Evolutionary conservation across 306 rosid genomes (phyloP).

Genomic region (Rubus parviflorus): DNA sequence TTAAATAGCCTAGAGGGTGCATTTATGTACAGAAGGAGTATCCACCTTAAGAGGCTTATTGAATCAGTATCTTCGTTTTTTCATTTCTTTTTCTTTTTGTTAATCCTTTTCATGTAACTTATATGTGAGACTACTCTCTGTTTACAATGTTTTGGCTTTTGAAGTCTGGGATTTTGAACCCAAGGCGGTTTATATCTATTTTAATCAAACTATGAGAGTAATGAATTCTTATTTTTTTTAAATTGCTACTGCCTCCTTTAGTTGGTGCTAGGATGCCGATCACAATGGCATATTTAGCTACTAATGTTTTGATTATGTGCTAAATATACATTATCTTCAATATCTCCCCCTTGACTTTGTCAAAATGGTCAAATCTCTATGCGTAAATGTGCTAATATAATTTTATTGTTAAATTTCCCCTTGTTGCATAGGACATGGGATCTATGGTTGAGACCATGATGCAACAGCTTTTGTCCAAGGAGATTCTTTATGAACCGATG

Average conservation of each 20-base stretch:
- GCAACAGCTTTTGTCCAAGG: slow-evolving; percentile 95
- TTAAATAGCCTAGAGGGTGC: background rate
- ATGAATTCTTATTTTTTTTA: background rate
- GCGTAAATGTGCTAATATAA: background rate
- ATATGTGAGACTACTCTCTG: background rate
- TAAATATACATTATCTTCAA: background rate
- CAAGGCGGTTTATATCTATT: background rate
- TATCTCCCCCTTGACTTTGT: background rate
- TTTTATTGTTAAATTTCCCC: background rate
- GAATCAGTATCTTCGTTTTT: background rate
- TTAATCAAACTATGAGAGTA: background rate
- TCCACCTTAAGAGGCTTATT: background rate
- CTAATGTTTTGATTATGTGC: background rate
- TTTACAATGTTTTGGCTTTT: background rate
- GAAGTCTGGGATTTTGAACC: background rate
- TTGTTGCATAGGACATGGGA: slow-evolving; percentile 67
- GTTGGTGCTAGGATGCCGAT: background rate
- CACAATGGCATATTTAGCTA: background rate
- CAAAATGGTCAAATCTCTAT: background rate
- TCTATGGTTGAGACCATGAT: slow-evolving; percentile 93
- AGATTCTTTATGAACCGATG: slow-evolving; percentile 95
- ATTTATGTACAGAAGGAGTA: background rate
- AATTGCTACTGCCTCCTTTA: background rate
- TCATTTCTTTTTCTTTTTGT: background rate
- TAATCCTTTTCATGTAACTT: background rate